A percentile compares a stretch with the other conserved stretches of the same genome.
These are phyloP conservation scores for Colletotrichum karsti DNA, from an alignment of 2,329 filamentous ascomycete species.

Conservation along the genomic window DNA sequence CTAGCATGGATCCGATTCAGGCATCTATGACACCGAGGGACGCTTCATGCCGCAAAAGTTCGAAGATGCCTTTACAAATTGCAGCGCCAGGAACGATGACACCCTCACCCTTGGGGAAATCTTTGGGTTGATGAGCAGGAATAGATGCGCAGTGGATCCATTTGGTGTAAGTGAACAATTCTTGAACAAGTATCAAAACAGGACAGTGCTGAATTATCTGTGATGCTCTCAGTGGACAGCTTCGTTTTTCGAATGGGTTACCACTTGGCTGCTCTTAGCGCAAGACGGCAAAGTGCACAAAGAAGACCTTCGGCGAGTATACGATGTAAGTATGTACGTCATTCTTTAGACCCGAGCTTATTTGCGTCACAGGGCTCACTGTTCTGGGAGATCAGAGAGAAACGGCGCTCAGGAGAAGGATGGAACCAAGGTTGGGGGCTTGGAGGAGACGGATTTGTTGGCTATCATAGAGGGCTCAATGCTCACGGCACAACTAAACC, in stretches of 20 bases:
- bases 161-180: conserved; percentile 44
- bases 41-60: conserved; percentile 54
- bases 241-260: conserved; percentile 45
- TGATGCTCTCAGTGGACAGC: conserved; percentile 28
- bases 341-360: conserved; percentile 33
- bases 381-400: conserved; percentile 31
- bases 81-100: conserved; percentile 43
- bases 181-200: too few species aligned
- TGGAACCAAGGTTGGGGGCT: conserved; percentile 19
- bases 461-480: background rate
- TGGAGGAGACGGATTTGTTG: conserved; percentile 3
- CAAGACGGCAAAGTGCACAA: conserved; percentile 62
- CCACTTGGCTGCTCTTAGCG: conserved; percentile 60
- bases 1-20: conserved; percentile 53
- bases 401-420: background rate
- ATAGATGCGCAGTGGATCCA: conserved; percentile 47
- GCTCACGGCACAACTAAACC: too few species aligned
- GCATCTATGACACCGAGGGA: conserved; percentile 53
- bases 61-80: conserved; percentile 56
- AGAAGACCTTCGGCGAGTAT: conserved; percentile 61
- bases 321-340: conserved; percentile 58
- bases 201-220: too few species aligned
- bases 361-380: conserved; percentile 39
- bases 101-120: conserved; percentile 45
- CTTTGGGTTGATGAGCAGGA: conserved; percentile 41